Conservation (phyloP, 345 rosid genomes). For the Jatropha curcas region DNA sequence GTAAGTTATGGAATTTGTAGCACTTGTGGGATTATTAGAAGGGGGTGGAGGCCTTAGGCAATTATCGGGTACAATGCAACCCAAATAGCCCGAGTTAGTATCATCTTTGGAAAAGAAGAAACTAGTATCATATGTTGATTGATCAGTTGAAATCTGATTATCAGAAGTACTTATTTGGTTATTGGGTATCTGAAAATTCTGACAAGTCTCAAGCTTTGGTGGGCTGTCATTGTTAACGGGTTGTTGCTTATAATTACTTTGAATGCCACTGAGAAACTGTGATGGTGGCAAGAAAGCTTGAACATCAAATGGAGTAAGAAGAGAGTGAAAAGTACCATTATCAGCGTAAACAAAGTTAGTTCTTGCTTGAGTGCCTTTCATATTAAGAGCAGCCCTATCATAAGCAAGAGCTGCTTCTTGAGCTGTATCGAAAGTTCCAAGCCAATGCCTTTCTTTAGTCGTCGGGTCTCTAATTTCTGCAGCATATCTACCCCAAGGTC, state of each 20-base stretch:
- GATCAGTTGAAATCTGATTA: conserved; percentile 1
- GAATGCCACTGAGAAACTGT: conserved; percentile 20
- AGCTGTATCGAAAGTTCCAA: conserved; percentile 95
- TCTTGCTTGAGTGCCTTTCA: conserved; percentile 92
- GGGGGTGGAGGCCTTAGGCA: conserved; percentile 92
- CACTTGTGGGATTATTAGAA: conserved; percentile 24
- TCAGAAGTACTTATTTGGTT: no score
- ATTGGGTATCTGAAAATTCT: conserved; percentile 8
- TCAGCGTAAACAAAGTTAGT: conserved; percentile 78
- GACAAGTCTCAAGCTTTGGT: conserved; percentile 29
- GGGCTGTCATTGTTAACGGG: conserved; percentile 22
- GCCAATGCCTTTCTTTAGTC: conserved; percentile 98
- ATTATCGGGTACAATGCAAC: conserved; percentile 88
- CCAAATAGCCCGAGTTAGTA: conserved; percentile 82
- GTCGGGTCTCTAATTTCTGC: conserved; percentile 97
- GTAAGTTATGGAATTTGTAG: no score
- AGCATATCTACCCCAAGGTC: conserved; percentile 98
- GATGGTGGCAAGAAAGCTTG: conserved; percentile 49
- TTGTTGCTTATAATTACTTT: conserved; percentile 10
- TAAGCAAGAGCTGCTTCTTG: conserved; percentile 97
- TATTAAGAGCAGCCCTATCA: conserved; percentile 94
- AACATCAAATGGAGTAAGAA: conserved; percentile 45
- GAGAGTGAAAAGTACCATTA: conserved; percentile 42
- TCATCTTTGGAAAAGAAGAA: conserved; percentile 46
- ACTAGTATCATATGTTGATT: conserved; percentile 37